Base-by-base conservation (phyloP, 805 yeast species). In the Debaryomyces tyrocola region DNA sequence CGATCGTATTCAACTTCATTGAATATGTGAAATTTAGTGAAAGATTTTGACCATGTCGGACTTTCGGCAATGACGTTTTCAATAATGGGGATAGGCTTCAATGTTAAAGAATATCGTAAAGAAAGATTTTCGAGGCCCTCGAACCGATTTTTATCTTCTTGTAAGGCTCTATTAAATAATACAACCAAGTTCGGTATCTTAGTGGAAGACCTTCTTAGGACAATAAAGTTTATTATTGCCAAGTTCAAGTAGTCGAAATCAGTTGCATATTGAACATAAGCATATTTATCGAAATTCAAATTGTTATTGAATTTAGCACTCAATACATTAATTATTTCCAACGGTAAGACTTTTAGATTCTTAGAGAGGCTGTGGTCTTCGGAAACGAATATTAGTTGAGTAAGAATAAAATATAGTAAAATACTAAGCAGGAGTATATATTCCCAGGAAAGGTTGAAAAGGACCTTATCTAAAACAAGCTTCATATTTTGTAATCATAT, bases 211-310 rank as follows among this genome's bases (percentile, higher is more conserved):
- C 64, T 58, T 29, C 67, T 59, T 40, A 84, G 56, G 21, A 64
- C 65, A 2, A 56, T 47, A 43, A 63, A 59, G 49, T 80, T 77
- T 54, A 81, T 66, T 36, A 83, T 52, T 3, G 83, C 77, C 40
- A 79, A 71, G 49, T 83, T 77, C 44, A 83, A 59, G 51, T 83
- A 80, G 18, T 70, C 65, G 8, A 66, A 53, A 45, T 75, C 68
- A 0, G 88, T 80, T 4, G 85, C 86, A 59, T 83, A 83, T 43
- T 79, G 79, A 4, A 82, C 79, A 56, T 84, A 84, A 0, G 86
- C 87, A 35, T 60, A 67, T 45, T 67, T 64, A 15, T 31, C 18
- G 20, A 27, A 36, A n/a, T 9, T 12, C 10, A n/a, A 20, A 14
- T 37, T 20, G 21, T 37, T 20, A n/a, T 51, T 46, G 6, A 42